Conservation (phyloP, 208 protist species). For the Phytomonas sp. region DNA sequence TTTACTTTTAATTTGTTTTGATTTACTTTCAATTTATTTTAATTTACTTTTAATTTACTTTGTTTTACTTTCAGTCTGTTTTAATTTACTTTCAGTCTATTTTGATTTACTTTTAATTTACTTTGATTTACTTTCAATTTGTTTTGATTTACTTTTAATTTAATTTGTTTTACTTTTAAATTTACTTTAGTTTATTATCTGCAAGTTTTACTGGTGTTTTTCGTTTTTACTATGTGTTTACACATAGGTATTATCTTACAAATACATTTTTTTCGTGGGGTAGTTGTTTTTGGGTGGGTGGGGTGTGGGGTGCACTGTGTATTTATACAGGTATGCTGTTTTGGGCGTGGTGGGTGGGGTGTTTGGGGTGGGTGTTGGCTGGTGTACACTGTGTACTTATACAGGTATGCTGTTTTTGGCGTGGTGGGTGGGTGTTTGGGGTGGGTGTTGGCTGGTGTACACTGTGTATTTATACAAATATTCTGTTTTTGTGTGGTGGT, state of each 20-base stretch:
- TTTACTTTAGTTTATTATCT: conserved; percentile 11
- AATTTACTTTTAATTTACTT: conserved; percentile 12
- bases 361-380: neutral
- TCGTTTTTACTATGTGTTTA: conserved; percentile 9
- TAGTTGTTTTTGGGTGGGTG: neutral
- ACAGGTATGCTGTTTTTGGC: conserved; percentile 6
- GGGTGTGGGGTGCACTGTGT: conserved; percentile 7
- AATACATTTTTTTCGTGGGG: conserved; percentile 3
- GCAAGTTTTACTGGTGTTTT: conserved; percentile 3
- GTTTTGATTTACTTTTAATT: conserved; percentile 9
- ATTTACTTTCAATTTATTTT: conserved; percentile 8
- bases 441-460: too few relatives aligned
- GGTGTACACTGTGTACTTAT: neutral
- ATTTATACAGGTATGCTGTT: conserved; percentile 11
- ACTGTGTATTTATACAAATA: conserved; percentile 2
- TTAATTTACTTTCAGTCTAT: conserved; percentile 11
- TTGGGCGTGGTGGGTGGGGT: neutral
- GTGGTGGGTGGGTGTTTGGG: too few relatives aligned
- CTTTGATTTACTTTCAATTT: conserved; percentile 13
- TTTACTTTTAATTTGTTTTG: conserved; percentile 10
- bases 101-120: conserved; percentile 11
- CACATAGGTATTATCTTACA: conserved; percentile 11
- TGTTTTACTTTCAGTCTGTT: too few relatives aligned
- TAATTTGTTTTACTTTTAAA: neutral
- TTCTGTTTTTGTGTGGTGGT: conserved; percentile 9